Evolutionary conservation across 108 stramenopile species (phyloP).

Genomic region (Cyclotella atomus): DNA sequence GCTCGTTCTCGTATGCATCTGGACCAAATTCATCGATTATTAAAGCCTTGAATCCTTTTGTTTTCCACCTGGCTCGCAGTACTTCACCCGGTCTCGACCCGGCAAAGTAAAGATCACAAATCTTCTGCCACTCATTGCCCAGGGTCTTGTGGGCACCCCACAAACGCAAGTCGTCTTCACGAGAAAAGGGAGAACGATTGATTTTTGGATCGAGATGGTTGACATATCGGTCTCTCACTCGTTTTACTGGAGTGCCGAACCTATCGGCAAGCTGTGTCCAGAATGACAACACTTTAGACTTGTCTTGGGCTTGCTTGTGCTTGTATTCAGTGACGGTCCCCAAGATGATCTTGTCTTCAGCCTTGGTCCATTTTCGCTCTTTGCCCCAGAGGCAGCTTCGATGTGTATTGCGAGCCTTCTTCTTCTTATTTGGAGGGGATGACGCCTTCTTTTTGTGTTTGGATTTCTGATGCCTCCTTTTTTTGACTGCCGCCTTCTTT

Average conservation of each 20-base stretch:
- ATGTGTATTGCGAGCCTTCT: background rate
- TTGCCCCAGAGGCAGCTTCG: background rate
- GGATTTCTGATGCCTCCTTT: background rate
- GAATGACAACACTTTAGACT: background rate
- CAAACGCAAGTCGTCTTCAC: background rate
- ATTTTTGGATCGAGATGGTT: conserved; percentile 4
- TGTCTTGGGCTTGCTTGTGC: background rate
- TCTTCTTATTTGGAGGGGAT: background rate
- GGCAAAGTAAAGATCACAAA: background rate
- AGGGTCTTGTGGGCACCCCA: background rate
- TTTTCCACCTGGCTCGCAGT: background rate
- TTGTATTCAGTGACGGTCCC: no score
- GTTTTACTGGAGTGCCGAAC: background rate
- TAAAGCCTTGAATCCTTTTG: background rate
- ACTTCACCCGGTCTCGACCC: background rate
- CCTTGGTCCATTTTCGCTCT: background rate
- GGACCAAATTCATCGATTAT: background rate
- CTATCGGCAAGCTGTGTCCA: background rate
- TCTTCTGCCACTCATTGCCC: background rate
- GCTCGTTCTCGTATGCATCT: background rate
- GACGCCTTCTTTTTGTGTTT: background rate
- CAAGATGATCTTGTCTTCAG: background rate
- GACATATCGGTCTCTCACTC: background rate
- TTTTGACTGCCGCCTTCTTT: background rate
- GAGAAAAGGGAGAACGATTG: background rate